Conservation (phyloP, 1,284 basidiomycete genomes). For the Limonomyces culmigenus region DNA sequence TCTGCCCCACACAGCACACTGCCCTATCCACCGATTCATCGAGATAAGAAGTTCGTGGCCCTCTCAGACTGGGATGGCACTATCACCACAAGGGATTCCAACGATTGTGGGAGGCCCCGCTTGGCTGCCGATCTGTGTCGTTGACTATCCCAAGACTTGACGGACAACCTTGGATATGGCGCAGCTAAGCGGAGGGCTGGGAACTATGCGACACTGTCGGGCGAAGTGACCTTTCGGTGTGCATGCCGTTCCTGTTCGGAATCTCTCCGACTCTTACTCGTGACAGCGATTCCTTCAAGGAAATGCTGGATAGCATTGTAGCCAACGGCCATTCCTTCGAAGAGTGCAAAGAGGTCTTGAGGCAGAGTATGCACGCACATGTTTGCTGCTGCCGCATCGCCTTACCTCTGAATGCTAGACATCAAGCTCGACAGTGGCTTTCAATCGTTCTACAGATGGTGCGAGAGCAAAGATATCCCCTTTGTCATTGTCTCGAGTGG, state of each 20-base stretch:
- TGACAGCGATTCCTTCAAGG: constrained; percentile 57
- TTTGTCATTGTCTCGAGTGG: constrained; percentile 81
- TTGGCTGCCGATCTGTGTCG: constrained; percentile 4
- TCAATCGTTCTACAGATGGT: constrained; percentile 71
- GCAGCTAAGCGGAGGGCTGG: constrained; percentile 46
- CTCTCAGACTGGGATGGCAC: constrained; percentile 92
- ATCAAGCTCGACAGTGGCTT: constrained; percentile 82
- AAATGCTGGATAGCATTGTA: constrained; percentile 63
- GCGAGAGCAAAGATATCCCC: constrained; percentile 61
- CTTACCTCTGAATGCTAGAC: constrained; percentile 26
- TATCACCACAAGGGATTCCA: constrained; percentile 80
- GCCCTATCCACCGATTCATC: constrained; percentile 65
- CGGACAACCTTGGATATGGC: constrained; percentile 64
- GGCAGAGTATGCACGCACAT: constrained; percentile 21
- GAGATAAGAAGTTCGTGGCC: constrained; percentile 71
- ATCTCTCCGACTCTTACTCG: background rate
- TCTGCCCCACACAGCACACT: constrained; percentile 44
- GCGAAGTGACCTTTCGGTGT: constrained; percentile 54
- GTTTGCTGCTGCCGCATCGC: constrained; percentile 7
- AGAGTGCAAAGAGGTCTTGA: constrained; percentile 57
- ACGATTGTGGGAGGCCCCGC: constrained; percentile 55
- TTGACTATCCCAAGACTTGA: constrained; percentile 35
- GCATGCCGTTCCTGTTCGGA: constrained; percentile 6
- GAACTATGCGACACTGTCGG: constrained; percentile 58
- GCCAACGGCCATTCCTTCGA: constrained; percentile 56